Percentiles rank a stretch among this genome's conserved stretches.
phyloP scores from a whole-genome alignment of 768 basidiomycete species.

The Sporobolomyces phaffii region DNA sequence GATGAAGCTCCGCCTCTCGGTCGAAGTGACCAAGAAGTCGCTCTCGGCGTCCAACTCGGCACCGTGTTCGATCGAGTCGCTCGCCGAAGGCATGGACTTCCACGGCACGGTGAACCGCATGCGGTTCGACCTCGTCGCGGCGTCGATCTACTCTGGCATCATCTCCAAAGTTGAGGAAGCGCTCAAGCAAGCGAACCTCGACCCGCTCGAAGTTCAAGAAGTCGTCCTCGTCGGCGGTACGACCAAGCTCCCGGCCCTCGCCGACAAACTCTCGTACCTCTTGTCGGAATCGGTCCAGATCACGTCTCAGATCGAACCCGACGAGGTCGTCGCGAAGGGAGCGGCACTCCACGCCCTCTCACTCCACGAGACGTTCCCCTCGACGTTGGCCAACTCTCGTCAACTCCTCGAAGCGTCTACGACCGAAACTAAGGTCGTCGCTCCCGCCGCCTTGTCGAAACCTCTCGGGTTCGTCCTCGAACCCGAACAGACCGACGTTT shows the following conservation, averaged over 20 bases:
- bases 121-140: slow-evolving; percentile 50
- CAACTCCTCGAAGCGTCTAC: slow-evolving; percentile 30
- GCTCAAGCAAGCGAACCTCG: slow-evolving; percentile 45
- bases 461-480: slow-evolving; percentile 49
- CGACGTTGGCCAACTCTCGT: background rate
- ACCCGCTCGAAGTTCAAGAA: slow-evolving; percentile 49
- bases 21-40: slow-evolving; percentile 91
- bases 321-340: slow-evolving; percentile 50
- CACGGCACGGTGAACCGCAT: slow-evolving; percentile 59
- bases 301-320: slow-evolving; percentile 48
- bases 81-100: slow-evolving; percentile 89
- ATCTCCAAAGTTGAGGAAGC: slow-evolving; percentile 46
- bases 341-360: slow-evolving; percentile 43
- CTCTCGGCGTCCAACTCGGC: slow-evolving; percentile 78
- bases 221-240: slow-evolving; percentile 50
- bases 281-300: slow-evolving; percentile 47
- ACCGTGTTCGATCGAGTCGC: slow-evolving; percentile 84
- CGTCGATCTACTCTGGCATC: slow-evolving; percentile 33
- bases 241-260: slow-evolving; percentile 49
- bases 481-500: slow-evolving; percentile 26
- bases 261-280: slow-evolving; percentile 44
- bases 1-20: slow-evolving; percentile 84
- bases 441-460: slow-evolving; percentile 39
- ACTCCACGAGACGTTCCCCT: slow-evolving; percentile 25
- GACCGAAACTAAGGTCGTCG: slow-evolving; percentile 39